Base-by-base conservation (phyloP, 179 eudicot genomes). In the Dionaea muscipula region DNA sequence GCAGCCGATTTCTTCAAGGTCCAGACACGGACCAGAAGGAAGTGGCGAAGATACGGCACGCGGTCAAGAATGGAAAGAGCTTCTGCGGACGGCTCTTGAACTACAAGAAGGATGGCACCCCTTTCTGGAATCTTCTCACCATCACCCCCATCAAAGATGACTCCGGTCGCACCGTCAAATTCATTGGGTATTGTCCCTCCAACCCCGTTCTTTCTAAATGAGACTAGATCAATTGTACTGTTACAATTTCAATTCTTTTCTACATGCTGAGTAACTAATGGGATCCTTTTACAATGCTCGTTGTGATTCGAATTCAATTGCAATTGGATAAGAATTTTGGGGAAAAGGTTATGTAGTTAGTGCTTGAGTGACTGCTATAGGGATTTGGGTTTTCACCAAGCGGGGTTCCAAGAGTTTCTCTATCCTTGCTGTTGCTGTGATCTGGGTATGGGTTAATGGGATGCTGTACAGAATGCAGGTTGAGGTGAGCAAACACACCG, bases 141-240 rank as follows among this genome's bases (percentile, higher is more conserved):
- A 44, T 93, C 47, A 84, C 99, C 37, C 99, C 99, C 22, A 83
- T 93, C 57, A 83, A 83, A 56, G 95, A 88, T 72, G 81, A 88
- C 35, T 60, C 70, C 33, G 96, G 89, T 68, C 78, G 70, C 57
- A 64, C 81, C 62, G 81, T 88, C 68, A 93, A 88, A 62, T 93
- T 93, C 62, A 93, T 93, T 49, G 99, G 99, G 98, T 91, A 71
- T 26, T n/a, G n/a, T n/a, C n/a, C n/a, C n/a, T n/a, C n/a, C n/a
- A n/a, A n/a, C n/a, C n/a, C n/a, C n/a, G n/a, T n/a, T n/a, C n/a
- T n/a, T n/a, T n/a, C n/a, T n/a, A n/a, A n/a, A n/a, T n/a, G n/a
- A n/a, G n/a, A n/a, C n/a, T n/a, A n/a, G n/a, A n/a, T n/a, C n/a
- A n/a, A n/a, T n/a, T n/a, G 56, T 28, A 46, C 37, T 59, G 24